Base-by-base conservation (phyloP, 768 basidiomycete genomes). In the Porphyrellus cyaneotinctus region DNA sequence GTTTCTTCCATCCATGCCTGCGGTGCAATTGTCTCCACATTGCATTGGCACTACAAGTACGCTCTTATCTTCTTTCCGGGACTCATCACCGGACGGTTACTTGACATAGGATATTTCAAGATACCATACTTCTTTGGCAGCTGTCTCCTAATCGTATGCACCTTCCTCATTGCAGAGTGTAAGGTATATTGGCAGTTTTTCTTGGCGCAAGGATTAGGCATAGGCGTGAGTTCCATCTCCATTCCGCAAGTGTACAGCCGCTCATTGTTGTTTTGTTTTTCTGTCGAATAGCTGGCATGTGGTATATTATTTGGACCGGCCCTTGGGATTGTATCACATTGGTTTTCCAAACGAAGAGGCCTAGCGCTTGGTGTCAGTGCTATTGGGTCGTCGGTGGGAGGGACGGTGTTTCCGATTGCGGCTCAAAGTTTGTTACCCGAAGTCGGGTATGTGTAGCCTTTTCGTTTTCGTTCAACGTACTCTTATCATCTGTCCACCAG, bases 131-230 rank as follows among this genome's bases (percentile, higher is more conserved):
- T 78, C 9, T 35, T 70, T 1, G 77, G 79, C 1, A 83, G 81
- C 48, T 70, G 69, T 15, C 39, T 82, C 17, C 65, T 88, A 8
- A 68, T 91, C 4, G 54, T 69, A 0, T 75, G 79, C 28, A 84
- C 83, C 0, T 81, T 90, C 59, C 72, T 91, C n/a, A 72, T 78
- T 7, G 85, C 85, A 0, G 74, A 90, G 70, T 91, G 89, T 62
- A 84, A 71, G 12, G 53, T 76, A 51, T 91, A 83, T 60, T 91
- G 88, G 89, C 86, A 91, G 7, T 85, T 90, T 58, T 60, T 91
- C 22, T 74, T 91, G 1, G 88, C 81, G 53, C 88, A 91, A 64
- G 88, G 88, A 0, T 59, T 90, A 33, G 78, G 77, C 0, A 67
- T 82, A 13, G 88, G 88, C 20, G 82, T 87, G 52, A 53, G 84